Base-by-base conservation (phyloP, 164 flowering plant species). In the Tetrastigma voinierianum region DNA sequence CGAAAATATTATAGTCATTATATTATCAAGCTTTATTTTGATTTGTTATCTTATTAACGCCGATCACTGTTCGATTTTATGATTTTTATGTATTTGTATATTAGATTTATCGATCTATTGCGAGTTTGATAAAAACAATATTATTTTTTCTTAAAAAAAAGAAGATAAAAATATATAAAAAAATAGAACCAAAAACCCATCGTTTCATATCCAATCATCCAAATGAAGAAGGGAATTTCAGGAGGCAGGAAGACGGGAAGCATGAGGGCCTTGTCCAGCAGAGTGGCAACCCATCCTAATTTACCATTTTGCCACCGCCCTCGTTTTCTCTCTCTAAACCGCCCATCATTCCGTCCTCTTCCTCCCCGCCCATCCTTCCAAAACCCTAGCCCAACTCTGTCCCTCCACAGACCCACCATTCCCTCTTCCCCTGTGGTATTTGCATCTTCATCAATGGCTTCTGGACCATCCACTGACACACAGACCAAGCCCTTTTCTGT, bases 401-500 rank as follows among this genome's bases (percentile, higher is more conserved):
- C 19, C 21, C 1, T 3, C 5, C 72, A 23, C 0, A 49, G 63
- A 3, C 60, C 62, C 70, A 20, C 12, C 43, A 14, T 51, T 17
- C 11, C 65, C 43, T 46, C 61, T 23, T 65, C 72, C 20, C 46
- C 46, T 18, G 69, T 65, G 57, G 21, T 63, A 18, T 19, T 12
- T n/a, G 40, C 57, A 20, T 24, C 65, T 57, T 51, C 80, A 9
- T 65, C 83, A 53, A 69, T 77, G 70, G 72, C 84, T 63, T 74
- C 78, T n/a, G 40, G 67, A 20, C 16, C 87, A n/a, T 46, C 78
- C 17, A 25, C 77, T 16, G 71, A 25, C 8, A 14, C 81, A 13
- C 73, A 81, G 48, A 65, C 84, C 18, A 89, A 84, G 45, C 96
- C 89, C 32, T 90, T 82, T 74, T 84, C 99, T 12, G 97, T 93